A percentile compares a stretch with the other conserved stretches of the same genome.
phyloP scores from a whole-genome alignment of 495 filamentous ascomycete genomes.

The Trichocladium uniseriatum region DNA sequence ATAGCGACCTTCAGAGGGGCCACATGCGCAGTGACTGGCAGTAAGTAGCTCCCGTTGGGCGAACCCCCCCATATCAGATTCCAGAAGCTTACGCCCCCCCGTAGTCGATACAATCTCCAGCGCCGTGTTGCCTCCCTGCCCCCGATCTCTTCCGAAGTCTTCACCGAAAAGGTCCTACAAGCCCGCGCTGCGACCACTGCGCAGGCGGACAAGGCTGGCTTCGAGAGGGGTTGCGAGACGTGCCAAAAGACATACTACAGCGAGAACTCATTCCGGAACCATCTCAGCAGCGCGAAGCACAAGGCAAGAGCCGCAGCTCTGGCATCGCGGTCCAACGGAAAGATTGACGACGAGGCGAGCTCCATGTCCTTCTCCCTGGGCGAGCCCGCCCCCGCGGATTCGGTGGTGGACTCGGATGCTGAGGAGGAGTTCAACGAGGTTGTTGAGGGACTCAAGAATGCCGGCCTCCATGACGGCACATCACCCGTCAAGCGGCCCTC shows the following conservation, averaged over 20 bases:
- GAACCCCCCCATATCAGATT: too few relatives aligned
- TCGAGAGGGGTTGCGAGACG: slow-evolving; percentile 68
- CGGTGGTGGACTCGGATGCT: slow-evolving; percentile 50
- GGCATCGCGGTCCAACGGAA: slow-evolving; percentile 21
- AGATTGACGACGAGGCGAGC: slow-evolving; percentile 58
- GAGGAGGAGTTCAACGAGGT: slow-evolving; percentile 72
- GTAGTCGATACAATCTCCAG: slow-evolving; percentile 92
- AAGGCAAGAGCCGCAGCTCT: slow-evolving; percentile 50
- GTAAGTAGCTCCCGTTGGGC: slow-evolving; percentile 51
- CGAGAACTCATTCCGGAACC: slow-evolving; percentile 90
- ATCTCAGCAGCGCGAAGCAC: slow-evolving; percentile 86
- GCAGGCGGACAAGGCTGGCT: slow-evolving; percentile 80
- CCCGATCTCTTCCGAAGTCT: slow-evolving; percentile 83
- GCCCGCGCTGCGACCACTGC: slow-evolving; percentile 75
- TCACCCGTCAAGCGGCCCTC: slow-evolving; percentile 46
- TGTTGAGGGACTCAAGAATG: slow-evolving; percentile 65
- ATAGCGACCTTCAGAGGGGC: slow-evolving; percentile 80
- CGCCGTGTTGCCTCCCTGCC: slow-evolving; percentile 86
- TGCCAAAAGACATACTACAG: slow-evolving; percentile 93
- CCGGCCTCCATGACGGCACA: slow-evolving; percentile 53
- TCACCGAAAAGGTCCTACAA: slow-evolving; percentile 94
- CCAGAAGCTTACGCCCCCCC: slow-evolving; percentile 8
- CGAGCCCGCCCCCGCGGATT: slow-evolving; percentile 51
- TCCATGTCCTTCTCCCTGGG: slow-evolving; percentile 87
- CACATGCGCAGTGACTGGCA: slow-evolving; percentile 99